Percentiles rank a stretch among this genome's conserved stretches.
These are phyloP conservation scores for Malus sieversii DNA, from an alignment of 306 rosid species.

Conservation along the genomic window DNA sequence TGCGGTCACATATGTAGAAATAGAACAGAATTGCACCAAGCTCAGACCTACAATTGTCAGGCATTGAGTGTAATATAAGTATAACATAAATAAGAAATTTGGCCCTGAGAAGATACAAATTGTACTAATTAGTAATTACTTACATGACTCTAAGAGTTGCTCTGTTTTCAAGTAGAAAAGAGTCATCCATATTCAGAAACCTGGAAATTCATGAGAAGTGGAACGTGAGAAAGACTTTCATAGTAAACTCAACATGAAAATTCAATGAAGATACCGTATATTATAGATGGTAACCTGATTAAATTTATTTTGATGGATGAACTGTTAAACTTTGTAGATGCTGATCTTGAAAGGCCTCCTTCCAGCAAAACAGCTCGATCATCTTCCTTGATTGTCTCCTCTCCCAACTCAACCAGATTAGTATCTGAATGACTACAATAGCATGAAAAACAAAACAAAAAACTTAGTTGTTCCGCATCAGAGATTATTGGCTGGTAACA, in stretches of 20 bases:
- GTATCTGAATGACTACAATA: conserved; percentile 76
- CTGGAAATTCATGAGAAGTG: conserved; percentile 35
- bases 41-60: conserved; percentile 53
- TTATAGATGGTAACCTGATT: conserved; percentile 51
- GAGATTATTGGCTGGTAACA: background rate
- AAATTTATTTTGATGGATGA: conserved; percentile 69
- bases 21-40: conserved; percentile 77
- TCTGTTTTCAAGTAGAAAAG: conserved; percentile 82
- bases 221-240: conserved; percentile 21
- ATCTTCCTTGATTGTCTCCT: conserved; percentile 68
- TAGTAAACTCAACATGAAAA: conserved; percentile 15
- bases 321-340: conserved; percentile 56
- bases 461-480: conserved; percentile 14
- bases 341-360: conserved; percentile 78
- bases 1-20: conserved; percentile 87
- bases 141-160: conserved; percentile 85
- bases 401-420: conserved; percentile 78
- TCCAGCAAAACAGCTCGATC: conserved; percentile 81
- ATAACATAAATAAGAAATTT: conserved; percentile 7
- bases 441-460: background rate
- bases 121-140: conserved; percentile 21
- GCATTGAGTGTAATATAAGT: conserved; percentile 11
- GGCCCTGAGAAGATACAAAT: conserved; percentile 4
- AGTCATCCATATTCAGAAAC: conserved; percentile 89
- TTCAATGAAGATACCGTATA: conserved; percentile 3